These are phyloP conservation scores for Oenanthe sinensis DNA, from an alignment of 129 eudicot genomes.

Conservation along the genomic window DNA sequence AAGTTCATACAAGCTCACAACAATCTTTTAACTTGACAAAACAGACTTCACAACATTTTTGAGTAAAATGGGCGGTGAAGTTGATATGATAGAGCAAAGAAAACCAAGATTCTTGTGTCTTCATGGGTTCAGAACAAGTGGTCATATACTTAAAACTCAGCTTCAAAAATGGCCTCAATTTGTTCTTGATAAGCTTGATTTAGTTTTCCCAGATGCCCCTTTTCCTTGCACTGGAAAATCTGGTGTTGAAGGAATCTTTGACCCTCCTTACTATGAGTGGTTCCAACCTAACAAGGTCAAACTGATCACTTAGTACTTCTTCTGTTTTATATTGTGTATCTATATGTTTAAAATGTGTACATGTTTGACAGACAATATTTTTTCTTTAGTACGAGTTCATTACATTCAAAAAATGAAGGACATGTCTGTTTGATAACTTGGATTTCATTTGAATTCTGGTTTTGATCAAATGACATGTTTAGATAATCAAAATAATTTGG, in stretches of 20 bases:
- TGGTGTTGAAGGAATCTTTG: constrained; percentile 88
- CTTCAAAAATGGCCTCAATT: constrained; percentile 83
- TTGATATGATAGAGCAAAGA: constrained; percentile 9
- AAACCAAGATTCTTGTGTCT: constrained; percentile 77
- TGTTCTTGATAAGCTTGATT: constrained; percentile 60
- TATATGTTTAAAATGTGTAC: no score
- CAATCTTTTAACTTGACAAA: background rate
- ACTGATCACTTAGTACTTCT: background rate
- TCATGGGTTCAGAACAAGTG: constrained; percentile 93
- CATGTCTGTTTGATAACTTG: no score
- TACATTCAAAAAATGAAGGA: no score
- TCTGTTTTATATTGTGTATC: background rate
- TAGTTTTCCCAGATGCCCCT: constrained; percentile 64
- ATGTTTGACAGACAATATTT: no score
- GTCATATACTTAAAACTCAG: constrained; percentile 56
- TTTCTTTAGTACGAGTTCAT: background rate
- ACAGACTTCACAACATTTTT: background rate
- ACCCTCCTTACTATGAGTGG: constrained; percentile 97
- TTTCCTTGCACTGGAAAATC: constrained; percentile 87
- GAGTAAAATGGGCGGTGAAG: constrained; percentile 18
- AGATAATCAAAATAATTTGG: no score
- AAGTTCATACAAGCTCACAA: no score
- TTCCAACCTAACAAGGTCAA: constrained; percentile 60
- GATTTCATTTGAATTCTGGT: no score
- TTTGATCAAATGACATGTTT: no score